phyloP scores from a whole-genome alignment of 2,329 filamentous ascomycete species.

The Paraconiothyrium sp. region DNA sequence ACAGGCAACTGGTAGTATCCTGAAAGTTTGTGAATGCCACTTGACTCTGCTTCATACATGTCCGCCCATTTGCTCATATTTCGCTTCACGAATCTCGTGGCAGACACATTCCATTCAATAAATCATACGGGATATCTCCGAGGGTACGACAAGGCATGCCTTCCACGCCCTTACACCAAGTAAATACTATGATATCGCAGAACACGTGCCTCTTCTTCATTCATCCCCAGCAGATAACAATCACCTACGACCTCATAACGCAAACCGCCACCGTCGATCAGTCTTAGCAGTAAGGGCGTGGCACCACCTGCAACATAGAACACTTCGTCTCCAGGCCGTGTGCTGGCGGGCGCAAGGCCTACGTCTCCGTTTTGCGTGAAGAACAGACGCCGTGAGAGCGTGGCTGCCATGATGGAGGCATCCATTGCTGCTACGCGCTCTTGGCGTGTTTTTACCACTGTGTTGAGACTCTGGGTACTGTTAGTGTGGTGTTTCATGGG shows the following conservation, averaged over 20 bases:
- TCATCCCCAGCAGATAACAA: slow-evolving; percentile 19
- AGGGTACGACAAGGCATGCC: no score
- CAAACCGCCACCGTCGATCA: no score
- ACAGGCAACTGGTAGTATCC: no score
- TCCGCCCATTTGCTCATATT: background rate
- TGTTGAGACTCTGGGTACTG: background rate
- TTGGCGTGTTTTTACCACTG: background rate
- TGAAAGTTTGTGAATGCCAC: no score
- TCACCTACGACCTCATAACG: slow-evolving; percentile 22
- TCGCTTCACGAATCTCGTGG: no score
- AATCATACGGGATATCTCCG: background rate
- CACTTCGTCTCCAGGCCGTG: slow-evolving; percentile 19
- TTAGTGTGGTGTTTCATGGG: background rate
- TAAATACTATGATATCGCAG: background rate
- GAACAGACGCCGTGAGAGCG: slow-evolving; percentile 18
- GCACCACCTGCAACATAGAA: slow-evolving; percentile 21
- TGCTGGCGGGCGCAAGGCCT: slow-evolving; percentile 22
- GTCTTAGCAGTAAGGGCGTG: slow-evolving; percentile 23
- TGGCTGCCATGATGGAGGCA: slow-evolving; percentile 20
- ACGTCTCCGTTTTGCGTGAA: slow-evolving; percentile 1
- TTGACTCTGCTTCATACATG: no score
- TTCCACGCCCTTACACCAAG: background rate
- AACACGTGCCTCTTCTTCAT: background rate
- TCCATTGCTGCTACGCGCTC: slow-evolving; percentile 11
- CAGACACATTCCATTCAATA: background rate